Evolutionary conservation across 352 stramenopile genomes (phyloP), one percentile per base, ranked within the genome.

Genomic region (Plasmopara viticola): DNA sequence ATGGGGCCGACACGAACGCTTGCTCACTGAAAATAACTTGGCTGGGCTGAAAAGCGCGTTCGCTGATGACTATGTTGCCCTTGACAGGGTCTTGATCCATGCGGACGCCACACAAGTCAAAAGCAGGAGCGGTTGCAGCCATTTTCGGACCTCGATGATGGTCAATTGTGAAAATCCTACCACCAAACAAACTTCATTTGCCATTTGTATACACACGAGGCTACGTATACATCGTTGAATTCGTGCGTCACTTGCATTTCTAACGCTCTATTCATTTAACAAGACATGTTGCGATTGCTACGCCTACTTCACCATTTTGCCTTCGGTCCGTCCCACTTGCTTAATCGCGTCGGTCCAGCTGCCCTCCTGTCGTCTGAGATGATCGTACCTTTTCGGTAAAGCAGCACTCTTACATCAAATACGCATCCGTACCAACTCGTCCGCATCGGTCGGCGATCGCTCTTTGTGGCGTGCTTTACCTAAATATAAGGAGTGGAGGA

Each of bases 401-500:
- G 56, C n/a, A n/a, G n/a, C 18, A 35, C 44, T 48, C 46, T 52
- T 38, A 54, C 15, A 62, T 60, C 20, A 56, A 45, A 46, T 37
- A 64, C 54, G 35, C 17, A 33, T 15, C 20, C 20, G 59, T 48
- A 38, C 30, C 31, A 35, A 12, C 31, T 35, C 31, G 10, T 12
- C 5, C 20, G 31, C 31, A 35, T 35, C 10, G 31, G 31, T 5
- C 4, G 6, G 5, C 10, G 31, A 35, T 28, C 13, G 12, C 45
- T 51, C 41, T 25, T 25, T 3, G 20, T 25, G 20, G 1, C 20
- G 20, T 25, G 51, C 40, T 56, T 48, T 51, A 56, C 58, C 75
- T 91, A 91, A 85, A 91, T 91, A 89, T 89, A 91, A 56, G 80
- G 80, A 51, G 78, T 89, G 42, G 80, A 89, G 10, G 78, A 72